Conservation (phyloP, 192 early-diverging fungal species). For the Paraglomus occultum region DNA sequence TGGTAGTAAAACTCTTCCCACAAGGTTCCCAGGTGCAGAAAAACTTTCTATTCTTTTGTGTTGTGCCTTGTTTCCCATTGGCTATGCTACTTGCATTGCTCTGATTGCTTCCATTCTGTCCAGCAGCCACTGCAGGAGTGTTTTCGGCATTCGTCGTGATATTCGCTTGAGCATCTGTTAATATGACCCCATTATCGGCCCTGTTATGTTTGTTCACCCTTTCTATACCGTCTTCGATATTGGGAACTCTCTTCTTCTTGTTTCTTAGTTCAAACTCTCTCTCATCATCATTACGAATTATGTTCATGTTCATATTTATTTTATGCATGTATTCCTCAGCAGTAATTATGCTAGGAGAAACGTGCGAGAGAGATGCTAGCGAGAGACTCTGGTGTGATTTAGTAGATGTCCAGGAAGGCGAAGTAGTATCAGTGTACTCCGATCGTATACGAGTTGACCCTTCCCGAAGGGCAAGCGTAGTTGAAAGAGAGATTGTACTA, state of each 20-base stretch:
- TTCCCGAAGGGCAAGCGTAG: not conserved
- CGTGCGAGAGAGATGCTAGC: too few relatives aligned
- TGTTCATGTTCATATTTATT: too few relatives aligned
- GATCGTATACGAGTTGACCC: not conserved
- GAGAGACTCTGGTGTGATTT: not conserved
- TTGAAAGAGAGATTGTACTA: not conserved
- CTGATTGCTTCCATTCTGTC: not conserved
- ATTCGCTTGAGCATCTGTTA: not conserved
- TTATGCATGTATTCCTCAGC: too few relatives aligned
- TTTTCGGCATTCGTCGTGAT: not conserved
- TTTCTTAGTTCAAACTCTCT: too few relatives aligned
- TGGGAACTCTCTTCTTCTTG: too few relatives aligned
- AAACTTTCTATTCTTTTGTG: conserved; percentile 65
- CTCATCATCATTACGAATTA: too few relatives aligned
- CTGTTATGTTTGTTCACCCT: not conserved
- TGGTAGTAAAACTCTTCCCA: conserved; percentile 80
- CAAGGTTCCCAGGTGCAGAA: conserved; percentile 62
- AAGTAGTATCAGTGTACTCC: not conserved
- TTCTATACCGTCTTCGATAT: too few relatives aligned
- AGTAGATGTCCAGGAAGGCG: not conserved
- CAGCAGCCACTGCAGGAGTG: not conserved
- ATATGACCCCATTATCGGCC: not conserved
- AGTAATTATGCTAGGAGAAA: too few relatives aligned
- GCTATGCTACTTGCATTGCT: not conserved
- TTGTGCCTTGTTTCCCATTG: conserved; percentile 26